Evolutionary conservation across 164 flowering plant genomes (phyloP).

Genomic region (Echeveria elegans): DNA sequence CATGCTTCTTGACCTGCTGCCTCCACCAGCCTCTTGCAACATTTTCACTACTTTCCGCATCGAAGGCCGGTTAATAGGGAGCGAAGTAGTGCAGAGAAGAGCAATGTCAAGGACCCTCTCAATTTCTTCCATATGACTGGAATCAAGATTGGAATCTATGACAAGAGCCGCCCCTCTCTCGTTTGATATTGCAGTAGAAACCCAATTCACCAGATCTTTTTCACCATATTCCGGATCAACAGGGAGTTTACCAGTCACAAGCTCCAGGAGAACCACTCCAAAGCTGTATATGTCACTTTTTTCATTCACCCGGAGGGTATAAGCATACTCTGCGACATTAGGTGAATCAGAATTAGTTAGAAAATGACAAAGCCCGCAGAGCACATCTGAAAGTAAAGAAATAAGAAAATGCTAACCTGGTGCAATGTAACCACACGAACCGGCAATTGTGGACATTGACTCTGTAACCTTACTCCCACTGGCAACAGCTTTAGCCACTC

Average conservation of each 20-base stretch:
- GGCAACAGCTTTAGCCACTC: slow-evolving; percentile 51
- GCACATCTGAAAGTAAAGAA: too few species aligned
- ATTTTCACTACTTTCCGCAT: slow-evolving; percentile 42
- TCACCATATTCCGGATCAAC: slow-evolving; percentile 37
- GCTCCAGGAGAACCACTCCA: slow-evolving; percentile 41
- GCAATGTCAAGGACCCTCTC: slow-evolving; percentile 27
- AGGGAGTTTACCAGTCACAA: slow-evolving; percentile 37
- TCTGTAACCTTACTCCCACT: slow-evolving; percentile 26
- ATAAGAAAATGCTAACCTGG: slow-evolving; percentile 40
- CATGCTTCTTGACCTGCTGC: slow-evolving; percentile 10
- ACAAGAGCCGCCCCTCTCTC: slow-evolving; percentile 23
- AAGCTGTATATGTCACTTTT: slow-evolving; percentile 52
- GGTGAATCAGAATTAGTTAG: neutral
- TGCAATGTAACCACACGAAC: slow-evolving; percentile 81
- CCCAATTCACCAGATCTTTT: slow-evolving; percentile 45
- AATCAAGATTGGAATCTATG: slow-evolving; percentile 30
- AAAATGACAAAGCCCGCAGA: too few species aligned
- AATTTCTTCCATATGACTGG: slow-evolving; percentile 24
- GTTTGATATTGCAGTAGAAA: slow-evolving; percentile 18
- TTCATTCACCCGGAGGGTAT: slow-evolving; percentile 41
- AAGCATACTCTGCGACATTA: slow-evolving; percentile 36
- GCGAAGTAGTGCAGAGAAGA: slow-evolving; percentile 31
- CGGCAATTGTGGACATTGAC: slow-evolving; percentile 65
- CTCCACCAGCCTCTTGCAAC: slow-evolving; percentile 31
- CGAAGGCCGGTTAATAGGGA: slow-evolving; percentile 45